Conservation (phyloP, 371 early-diverging fungal species). For the Globomyces sp. region DNA sequence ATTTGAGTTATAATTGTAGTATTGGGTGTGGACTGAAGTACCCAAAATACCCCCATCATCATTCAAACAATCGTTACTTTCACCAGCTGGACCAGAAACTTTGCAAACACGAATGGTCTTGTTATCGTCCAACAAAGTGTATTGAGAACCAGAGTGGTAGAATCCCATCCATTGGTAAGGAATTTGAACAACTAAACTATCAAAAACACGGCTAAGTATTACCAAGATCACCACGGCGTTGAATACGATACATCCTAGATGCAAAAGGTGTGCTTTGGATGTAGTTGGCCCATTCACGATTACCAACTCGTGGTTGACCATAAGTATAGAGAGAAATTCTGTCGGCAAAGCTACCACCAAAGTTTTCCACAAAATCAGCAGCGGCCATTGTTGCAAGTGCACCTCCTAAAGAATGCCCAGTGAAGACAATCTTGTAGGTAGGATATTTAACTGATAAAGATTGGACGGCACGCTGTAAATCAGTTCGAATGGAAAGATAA, state of each 20-base stretch:
- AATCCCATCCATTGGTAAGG: conserved; percentile 9
- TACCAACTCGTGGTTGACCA: conserved; percentile 41
- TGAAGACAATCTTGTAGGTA: conserved; percentile 24
- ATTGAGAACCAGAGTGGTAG: background rate
- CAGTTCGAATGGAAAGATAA: conserved; percentile 19
- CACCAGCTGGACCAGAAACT: conserved; percentile 6
- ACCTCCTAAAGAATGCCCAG: conserved; percentile 45
- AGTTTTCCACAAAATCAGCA: conserved; percentile 19
- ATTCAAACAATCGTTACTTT: background rate
- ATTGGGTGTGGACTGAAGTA: too few species aligned
- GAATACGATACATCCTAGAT: conserved; percentile 26
- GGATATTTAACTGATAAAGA: conserved; percentile 26
- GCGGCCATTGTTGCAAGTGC: conserved; percentile 33
- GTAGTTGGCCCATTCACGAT: conserved; percentile 30
- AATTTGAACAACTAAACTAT: conserved; percentile 3
- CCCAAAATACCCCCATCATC: too few species aligned
- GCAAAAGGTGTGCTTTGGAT: conserved; percentile 20
- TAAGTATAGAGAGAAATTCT: conserved; percentile 17
- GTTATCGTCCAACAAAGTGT: background rate
- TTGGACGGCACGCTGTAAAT: conserved; percentile 20
- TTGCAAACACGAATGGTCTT: background rate
- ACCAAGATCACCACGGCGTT: conserved; percentile 31
- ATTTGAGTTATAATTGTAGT: too few species aligned
- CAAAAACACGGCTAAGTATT: too few species aligned
- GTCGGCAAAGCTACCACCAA: background rate